Percentiles rank a stretch among this genome's conserved stretches.
These are phyloP conservation scores for Tetrapisispora iriomotensis DNA, from an alignment of 805 yeast species.

Conservation along the genomic window DNA sequence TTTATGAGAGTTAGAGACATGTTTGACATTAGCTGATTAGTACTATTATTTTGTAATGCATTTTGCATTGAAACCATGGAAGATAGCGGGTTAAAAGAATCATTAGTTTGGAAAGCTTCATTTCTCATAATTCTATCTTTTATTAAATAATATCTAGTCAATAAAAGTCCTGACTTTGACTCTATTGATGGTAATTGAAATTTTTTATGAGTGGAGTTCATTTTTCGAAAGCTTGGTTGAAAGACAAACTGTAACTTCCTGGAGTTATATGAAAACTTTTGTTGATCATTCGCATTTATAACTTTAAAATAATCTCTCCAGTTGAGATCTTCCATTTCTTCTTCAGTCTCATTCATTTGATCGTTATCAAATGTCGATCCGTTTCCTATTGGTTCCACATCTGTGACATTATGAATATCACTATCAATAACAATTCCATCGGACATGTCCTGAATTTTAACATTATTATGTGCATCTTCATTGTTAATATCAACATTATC, in stretches of 20 bases:
- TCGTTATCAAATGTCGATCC: background rate
- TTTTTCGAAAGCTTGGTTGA: conserved; percentile 8
- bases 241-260: conserved; percentile 52
- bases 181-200: conserved; percentile 21
- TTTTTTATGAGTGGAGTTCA: conserved; percentile 5
- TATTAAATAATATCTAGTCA: conserved; percentile 49
- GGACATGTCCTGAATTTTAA: background rate
- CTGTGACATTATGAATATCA: background rate
- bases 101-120: conserved; percentile 50
- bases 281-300: conserved; percentile 56
- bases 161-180: conserved; percentile 34
- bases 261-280: conserved; percentile 51
- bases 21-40: conserved; percentile 1
- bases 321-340: conserved; percentile 28
- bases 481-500: background rate
- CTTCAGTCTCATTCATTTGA: conserved; percentile 11
- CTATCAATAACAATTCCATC: background rate
- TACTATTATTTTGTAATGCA: conserved; percentile 7
- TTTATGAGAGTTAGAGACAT: conserved; percentile 59
- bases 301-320: conserved; percentile 70
- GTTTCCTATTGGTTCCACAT: background rate
- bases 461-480: background rate
- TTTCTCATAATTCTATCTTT: conserved; percentile 67
- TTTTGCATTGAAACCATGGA: conserved; percentile 22
- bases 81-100: conserved; percentile 28